Evolutionary conservation across 805 yeast species (phyloP).

Genomic region (Pichia heedii): DNA sequence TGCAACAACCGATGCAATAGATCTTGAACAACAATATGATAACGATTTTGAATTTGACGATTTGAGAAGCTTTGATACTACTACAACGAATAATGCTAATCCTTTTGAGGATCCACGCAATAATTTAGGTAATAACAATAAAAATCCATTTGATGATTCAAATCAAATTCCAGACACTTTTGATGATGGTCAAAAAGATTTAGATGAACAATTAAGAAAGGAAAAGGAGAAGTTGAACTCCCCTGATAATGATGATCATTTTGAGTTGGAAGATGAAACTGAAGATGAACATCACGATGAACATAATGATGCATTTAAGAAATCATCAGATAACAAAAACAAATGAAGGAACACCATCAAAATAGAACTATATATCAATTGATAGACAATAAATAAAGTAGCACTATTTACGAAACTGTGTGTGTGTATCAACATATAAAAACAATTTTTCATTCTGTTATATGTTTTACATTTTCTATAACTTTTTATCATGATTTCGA

Average conservation of each 20-base stretch:
- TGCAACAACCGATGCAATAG: slow-evolving; percentile 19
- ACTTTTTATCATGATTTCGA: too few species aligned
- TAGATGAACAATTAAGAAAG: slow-evolving; percentile 27
- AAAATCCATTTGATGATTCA: slow-evolving; percentile 27
- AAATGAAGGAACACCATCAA: too few species aligned
- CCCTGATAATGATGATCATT: slow-evolving; percentile 15
- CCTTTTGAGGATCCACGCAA: slow-evolving; percentile 21
- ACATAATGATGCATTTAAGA: not conserved
- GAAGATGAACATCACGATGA: slow-evolving; percentile 12
- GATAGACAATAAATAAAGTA: too few species aligned
- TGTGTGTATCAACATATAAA: too few species aligned
- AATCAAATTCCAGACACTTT: slow-evolving; percentile 11
- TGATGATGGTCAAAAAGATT: slow-evolving; percentile 14
- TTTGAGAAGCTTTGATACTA: slow-evolving; percentile 40
- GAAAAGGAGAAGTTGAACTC: slow-evolving; percentile 16
- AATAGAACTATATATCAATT: too few species aligned
- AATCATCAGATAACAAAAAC: too few species aligned
- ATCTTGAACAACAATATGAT: slow-evolving; percentile 31
- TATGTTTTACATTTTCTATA: too few species aligned
- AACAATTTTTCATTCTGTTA: too few species aligned
- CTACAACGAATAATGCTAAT: slow-evolving; percentile 14
- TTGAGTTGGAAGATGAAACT: slow-evolving; percentile 25
- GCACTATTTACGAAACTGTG: too few species aligned
- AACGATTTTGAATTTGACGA: slow-evolving; percentile 55
- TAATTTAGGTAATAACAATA: slow-evolving; percentile 1